phyloP scores from a whole-genome alignment of 225 moss, liverwort and hornwort species.

The Asterella californica region DNA sequence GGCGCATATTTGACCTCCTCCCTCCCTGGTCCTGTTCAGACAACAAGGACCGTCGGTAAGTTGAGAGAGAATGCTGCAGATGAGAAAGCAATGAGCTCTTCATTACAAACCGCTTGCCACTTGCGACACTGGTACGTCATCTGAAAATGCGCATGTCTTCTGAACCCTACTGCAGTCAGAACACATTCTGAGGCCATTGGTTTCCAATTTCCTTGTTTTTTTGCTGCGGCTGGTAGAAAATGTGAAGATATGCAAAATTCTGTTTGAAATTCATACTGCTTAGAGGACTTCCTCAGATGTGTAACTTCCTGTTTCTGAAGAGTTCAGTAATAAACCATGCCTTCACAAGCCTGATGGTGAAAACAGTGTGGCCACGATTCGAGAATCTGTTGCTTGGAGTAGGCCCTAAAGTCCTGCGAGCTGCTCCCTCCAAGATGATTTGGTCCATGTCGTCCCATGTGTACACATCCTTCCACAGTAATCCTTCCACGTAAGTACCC shows the following conservation, averaged over 20 bases:
- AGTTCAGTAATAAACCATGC: conserved; percentile 22
- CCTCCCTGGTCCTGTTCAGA: conserved; percentile 23
- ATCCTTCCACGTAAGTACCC: conserved; percentile 66
- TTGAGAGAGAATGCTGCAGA: neutral
- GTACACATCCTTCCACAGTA: conserved; percentile 66
- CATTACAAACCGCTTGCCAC: neutral
- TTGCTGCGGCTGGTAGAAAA: neutral
- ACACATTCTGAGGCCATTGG: neutral
- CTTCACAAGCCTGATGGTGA: conserved; percentile 67
- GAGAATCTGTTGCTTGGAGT: conserved; percentile 47
- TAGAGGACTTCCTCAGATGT: neutral
- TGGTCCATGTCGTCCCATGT: conserved; percentile 60
- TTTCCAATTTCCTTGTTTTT: neutral
- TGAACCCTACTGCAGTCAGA: neutral
- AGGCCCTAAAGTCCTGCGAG: conserved; percentile 52
- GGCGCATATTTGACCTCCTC: conserved; percentile 37
- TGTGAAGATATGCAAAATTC: neutral
- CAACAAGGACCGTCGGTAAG: neutral
- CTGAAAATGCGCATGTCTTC: neutral
- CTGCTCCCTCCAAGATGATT: conserved; percentile 60
- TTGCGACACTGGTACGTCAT: neutral
- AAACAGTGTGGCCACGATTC: conserved; percentile 72
- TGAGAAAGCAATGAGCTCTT: conserved; percentile 4
- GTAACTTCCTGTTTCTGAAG: neutral
- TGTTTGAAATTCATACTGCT: neutral